Evolutionary conservation across 75 land plant genomes (phyloP).

Genomic region (Isoetes taiwanensis): DNA sequence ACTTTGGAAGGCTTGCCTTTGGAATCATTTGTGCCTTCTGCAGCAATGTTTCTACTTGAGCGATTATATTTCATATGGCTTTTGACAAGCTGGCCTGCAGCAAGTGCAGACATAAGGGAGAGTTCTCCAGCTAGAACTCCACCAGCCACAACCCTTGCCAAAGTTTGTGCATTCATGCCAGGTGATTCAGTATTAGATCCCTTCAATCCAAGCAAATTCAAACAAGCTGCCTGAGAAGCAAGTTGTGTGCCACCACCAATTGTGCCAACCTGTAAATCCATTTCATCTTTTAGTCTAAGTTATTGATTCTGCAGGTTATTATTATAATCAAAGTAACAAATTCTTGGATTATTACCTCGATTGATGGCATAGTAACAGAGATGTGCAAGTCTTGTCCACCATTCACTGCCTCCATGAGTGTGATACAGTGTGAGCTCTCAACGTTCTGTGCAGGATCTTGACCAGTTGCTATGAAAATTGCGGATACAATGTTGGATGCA

Average conservation of each 20-base stretch:
- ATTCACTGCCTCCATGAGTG: constrained; percentile 27
- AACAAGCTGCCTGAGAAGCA: constrained; percentile 68
- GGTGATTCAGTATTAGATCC: constrained; percentile 49
- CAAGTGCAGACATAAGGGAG: constrained; percentile 64
- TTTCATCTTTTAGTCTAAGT: neutral
- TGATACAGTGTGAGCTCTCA: constrained; percentile 28
- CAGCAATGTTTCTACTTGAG: no score
- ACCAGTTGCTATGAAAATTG: constrained; percentile 26
- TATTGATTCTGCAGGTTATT: neutral
- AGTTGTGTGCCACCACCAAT: constrained; percentile 86
- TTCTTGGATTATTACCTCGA: constrained; percentile 14
- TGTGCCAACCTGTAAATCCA: constrained; percentile 55
- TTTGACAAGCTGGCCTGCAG: no score
- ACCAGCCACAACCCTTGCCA: constrained; percentile 71
- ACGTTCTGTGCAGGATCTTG: constrained; percentile 32
- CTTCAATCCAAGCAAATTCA: constrained; percentile 76
- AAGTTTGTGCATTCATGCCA: constrained; percentile 44
- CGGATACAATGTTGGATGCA: constrained; percentile 41
- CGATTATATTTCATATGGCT: no score
- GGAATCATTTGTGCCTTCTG: no score
- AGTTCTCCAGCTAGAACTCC: constrained; percentile 61
- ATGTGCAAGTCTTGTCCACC: constrained; percentile 19
- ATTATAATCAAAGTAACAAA: neutral
- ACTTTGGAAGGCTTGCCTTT: no score
- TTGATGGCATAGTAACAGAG: constrained; percentile 35